phyloP scores from a whole-genome alignment of 306 rosid species.

The Vigna radiata region DNA sequence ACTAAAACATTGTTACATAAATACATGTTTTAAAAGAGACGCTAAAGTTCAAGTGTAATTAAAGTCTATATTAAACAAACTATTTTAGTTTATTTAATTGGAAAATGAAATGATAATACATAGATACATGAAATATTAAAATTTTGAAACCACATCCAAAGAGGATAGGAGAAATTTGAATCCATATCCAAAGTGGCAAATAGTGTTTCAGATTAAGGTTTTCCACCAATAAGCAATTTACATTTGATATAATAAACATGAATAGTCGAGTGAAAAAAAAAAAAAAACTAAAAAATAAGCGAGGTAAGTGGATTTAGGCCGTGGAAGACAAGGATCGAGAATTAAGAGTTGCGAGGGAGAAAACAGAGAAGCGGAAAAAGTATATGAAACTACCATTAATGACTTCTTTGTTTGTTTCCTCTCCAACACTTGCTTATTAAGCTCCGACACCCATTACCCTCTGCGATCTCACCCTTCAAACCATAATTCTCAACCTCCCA shows the following conservation, averaged over 20 bases:
- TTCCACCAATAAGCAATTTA: background rate
- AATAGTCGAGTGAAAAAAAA: background rate
- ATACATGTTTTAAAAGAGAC: background rate
- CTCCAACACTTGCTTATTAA: background rate
- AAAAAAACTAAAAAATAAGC: background rate
- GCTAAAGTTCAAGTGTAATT: no score
- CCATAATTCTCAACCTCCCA: background rate
- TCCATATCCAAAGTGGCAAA: no score
- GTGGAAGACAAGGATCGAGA: background rate
- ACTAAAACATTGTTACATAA: background rate
- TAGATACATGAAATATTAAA: no score
- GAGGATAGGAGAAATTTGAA: no score
- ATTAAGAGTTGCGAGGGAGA: background rate
- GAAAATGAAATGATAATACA: no score
- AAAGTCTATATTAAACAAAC: no score
- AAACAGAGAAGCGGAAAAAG: conserved; percentile 13
- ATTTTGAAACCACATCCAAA: no score
- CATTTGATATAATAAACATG: background rate
- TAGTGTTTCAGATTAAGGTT: no score
- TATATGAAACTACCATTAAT: background rate
- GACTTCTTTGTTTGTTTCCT: conserved; percentile 1
- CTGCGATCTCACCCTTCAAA: background rate
- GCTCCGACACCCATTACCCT: background rate
- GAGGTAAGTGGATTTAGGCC: background rate
- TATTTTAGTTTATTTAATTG: no score